Evolutionary conservation across 1,139 yeast species (phyloP).

Genomic region (Yamadazyma triangularis): DNA sequence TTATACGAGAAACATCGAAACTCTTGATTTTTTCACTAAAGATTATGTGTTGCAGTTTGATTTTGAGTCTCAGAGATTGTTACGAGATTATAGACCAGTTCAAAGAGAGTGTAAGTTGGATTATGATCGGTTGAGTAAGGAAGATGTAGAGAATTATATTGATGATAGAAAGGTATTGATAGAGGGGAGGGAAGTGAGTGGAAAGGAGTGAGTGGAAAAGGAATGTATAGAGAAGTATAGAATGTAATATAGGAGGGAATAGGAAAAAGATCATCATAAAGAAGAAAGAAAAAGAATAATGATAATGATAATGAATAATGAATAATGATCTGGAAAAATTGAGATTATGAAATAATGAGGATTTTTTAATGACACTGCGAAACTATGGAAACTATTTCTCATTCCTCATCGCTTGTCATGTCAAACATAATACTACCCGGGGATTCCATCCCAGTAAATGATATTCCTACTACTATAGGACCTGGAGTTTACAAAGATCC

Average conservation of each 20-base stretch:
- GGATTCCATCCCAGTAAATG: constrained; percentile 25
- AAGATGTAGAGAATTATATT: constrained; percentile 9
- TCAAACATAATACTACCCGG: constrained; percentile 24
- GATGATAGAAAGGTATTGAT: constrained; percentile 10
- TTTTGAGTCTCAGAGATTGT: constrained; percentile 19
- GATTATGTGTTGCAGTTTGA: constrained; percentile 21
- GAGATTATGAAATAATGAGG: no score
- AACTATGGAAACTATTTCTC: no score
- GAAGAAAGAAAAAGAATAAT: not conserved
- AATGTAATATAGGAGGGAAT: no score
- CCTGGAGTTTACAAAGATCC: constrained; percentile 44
- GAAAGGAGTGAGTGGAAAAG: no score
- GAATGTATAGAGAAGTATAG: no score
- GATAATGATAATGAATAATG: not conserved
- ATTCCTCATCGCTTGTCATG: not conserved
- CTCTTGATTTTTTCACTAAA: constrained; percentile 21
- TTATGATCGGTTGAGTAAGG: constrained; percentile 5
- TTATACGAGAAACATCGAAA: constrained; percentile 26
- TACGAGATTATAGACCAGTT: constrained; percentile 25
- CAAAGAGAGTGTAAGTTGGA: constrained; percentile 5
- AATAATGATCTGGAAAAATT: not conserved
- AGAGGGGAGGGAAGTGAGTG: no score
- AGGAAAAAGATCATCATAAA: no score
- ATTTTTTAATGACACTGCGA: no score
- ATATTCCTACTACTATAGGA: constrained; percentile 31